phyloP scores from a whole-genome alignment of 352 stramenopile species.

The Phytopythium vexans region DNA sequence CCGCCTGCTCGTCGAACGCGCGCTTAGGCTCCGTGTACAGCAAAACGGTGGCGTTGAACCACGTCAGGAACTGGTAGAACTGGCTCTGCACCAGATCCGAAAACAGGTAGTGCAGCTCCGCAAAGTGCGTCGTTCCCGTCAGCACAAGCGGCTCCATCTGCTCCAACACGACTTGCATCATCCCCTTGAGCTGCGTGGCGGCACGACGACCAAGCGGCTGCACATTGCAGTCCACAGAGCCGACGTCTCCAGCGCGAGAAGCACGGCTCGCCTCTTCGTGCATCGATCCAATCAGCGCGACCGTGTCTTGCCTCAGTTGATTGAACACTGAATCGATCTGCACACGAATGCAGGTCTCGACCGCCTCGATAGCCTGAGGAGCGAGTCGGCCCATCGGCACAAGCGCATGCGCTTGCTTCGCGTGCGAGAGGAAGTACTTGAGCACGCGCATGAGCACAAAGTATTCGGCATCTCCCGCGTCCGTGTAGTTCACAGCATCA shows the following conservation, averaged over 20 bases:
- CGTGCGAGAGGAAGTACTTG: constrained; percentile 67
- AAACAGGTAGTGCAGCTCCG: constrained; percentile 70
- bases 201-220: constrained; percentile 52
- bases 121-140: constrained; percentile 57
- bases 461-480: constrained; percentile 54
- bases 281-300: constrained; percentile 49
- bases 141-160: constrained; percentile 79
- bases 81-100: constrained; percentile 76
- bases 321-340: constrained; percentile 77
- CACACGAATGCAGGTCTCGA: constrained; percentile 68
- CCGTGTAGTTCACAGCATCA: constrained; percentile 33
- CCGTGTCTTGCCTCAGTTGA: constrained; percentile 51
- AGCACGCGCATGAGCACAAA: constrained; percentile 82
- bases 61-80: constrained; percentile 81
- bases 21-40: constrained; percentile 73
- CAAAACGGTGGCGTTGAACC: constrained; percentile 64
- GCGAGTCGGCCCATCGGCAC: constrained; percentile 54
- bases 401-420: constrained; percentile 49
- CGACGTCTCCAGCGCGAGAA: constrained; percentile 11
- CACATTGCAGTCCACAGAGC: constrained; percentile 13
- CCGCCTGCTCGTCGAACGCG: constrained; percentile 35
- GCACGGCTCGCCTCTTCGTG: constrained; percentile 44
- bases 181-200: constrained; percentile 54
- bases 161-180: constrained; percentile 75
- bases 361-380: constrained; percentile 42